phyloP scores from a whole-genome alignment of 2,329 filamentous ascomycete genomes.

The Plenodomus lindquistii region DNA sequence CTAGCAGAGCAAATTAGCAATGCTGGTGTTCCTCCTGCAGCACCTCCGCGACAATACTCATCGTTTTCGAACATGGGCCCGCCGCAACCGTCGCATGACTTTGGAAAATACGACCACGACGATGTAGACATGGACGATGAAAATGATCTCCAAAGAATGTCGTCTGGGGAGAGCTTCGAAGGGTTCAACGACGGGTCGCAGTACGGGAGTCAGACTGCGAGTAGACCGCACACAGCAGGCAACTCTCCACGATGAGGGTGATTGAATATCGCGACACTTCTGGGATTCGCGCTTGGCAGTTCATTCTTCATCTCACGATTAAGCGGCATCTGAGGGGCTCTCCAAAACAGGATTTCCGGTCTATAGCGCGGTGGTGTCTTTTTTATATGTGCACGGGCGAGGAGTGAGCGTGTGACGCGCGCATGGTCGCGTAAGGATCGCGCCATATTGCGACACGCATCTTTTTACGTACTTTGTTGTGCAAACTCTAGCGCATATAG shows the following conservation, averaged over 20 bases:
- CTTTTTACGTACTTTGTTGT: slow-evolving; percentile 1
- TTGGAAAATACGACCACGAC: slow-evolving; percentile 15
- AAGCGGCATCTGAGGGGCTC: not conserved
- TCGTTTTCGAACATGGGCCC: slow-evolving; percentile 23
- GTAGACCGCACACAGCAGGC: slow-evolving; percentile 22
- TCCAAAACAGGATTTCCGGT: not conserved
- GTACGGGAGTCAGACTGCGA: slow-evolving; percentile 27
- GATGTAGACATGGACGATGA: slow-evolving; percentile 37
- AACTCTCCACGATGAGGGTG: slow-evolving; percentile 25
- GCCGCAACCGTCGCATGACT: slow-evolving; percentile 14
- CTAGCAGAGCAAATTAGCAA: slow-evolving; percentile 44
- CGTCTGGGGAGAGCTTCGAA: slow-evolving; percentile 36
- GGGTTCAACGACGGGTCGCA: slow-evolving; percentile 35
- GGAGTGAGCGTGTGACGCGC: not conserved
- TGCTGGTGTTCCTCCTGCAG: slow-evolving; percentile 42
- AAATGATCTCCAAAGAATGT: slow-evolving; percentile 22
- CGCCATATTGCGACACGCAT: slow-evolving; percentile 21
- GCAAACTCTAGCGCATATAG: not conserved
- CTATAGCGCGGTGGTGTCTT: not conserved
- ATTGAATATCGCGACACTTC: not conserved
- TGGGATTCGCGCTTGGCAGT: not conserved
- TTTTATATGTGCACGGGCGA: slow-evolving; percentile 9
- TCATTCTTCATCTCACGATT: slow-evolving; percentile 5
- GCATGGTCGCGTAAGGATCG: slow-evolving; percentile 16
- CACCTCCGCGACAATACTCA: slow-evolving; percentile 23